These are phyloP conservation scores for Schwanniomyces pseudopolymorphus DNA, from an alignment of 805 yeast species.

Conservation along the genomic window DNA sequence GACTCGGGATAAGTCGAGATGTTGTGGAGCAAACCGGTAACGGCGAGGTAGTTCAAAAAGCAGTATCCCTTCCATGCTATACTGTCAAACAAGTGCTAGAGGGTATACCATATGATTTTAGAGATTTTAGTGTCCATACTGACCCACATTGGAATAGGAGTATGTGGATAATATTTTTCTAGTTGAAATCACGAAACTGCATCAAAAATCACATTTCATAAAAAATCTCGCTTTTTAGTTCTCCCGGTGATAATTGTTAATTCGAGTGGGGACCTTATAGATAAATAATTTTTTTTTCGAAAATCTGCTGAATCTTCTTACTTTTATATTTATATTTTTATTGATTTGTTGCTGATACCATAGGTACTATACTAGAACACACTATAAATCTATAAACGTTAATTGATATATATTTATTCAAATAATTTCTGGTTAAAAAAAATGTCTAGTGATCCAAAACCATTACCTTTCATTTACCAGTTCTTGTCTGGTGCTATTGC, in stretches of 20 bases:
- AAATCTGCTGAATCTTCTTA: not conserved
- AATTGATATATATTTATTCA: not conserved
- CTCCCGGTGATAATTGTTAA: not conserved
- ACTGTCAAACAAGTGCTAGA: no score
- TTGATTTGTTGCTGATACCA: not conserved
- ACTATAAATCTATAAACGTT: not conserved
- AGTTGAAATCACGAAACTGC: not conserved
- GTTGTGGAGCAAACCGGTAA: constrained; percentile 1
- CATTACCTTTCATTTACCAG: constrained; percentile 85
- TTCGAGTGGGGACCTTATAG: not conserved
- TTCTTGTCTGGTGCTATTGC: constrained; percentile 93
- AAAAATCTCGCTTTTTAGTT: not conserved
- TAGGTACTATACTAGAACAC: not conserved
- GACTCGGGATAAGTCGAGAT: not conserved
- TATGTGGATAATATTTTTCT: not conserved
- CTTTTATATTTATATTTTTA: not conserved
- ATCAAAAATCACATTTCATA: not conserved
- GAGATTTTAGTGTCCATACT: no score
- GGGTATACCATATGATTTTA: no score
- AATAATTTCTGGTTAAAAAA: not conserved
- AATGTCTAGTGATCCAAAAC: constrained; percentile 20
- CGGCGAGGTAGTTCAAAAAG: not conserved
- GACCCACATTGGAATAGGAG: not conserved
- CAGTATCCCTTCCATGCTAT: not conserved
- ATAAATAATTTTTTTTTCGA: not conserved